These are phyloP conservation scores for Roridomyces roridus DNA, from an alignment of 768 basidiomycete species.

Conservation along the genomic window DNA sequence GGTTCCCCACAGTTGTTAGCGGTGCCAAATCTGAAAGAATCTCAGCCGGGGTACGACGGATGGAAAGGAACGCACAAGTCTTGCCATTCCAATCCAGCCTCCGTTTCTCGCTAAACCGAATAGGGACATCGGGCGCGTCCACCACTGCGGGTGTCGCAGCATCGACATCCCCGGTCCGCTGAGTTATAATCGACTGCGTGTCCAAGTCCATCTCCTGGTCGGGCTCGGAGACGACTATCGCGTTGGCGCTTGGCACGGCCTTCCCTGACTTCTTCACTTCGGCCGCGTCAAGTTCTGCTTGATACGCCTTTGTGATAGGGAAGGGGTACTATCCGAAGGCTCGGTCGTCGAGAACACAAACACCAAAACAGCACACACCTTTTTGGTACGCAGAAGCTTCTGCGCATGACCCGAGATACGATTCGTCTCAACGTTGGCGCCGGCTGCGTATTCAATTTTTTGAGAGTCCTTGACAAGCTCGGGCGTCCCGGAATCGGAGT, in stretches of 20 bases:
- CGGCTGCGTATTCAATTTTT: slow-evolving; percentile 55
- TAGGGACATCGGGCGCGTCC: slow-evolving; percentile 73
- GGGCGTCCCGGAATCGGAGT: slow-evolving; percentile 50
- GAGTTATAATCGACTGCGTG: slow-evolving; percentile 32
- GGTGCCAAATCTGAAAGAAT: slow-evolving; percentile 54
- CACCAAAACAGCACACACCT: slow-evolving; percentile 49
- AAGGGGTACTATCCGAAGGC: slow-evolving; percentile 59
- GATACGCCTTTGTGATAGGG: slow-evolving; percentile 68
- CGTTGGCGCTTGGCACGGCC: slow-evolving; percentile 26
- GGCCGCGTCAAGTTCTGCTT: slow-evolving; percentile 53
- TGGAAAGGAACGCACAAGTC: slow-evolving; percentile 69
- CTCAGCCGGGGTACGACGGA: slow-evolving; percentile 1
- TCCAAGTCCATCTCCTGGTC: slow-evolving; percentile 42
- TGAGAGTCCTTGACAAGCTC: slow-evolving; percentile 61
- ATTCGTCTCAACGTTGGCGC: slow-evolving; percentile 70
- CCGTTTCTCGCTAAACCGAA: slow-evolving; percentile 84
- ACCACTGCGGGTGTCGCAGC: slow-evolving; percentile 35
- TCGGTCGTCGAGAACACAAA: not conserved
- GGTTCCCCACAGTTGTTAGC: slow-evolving; percentile 94
- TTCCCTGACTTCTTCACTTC: slow-evolving; percentile 34
- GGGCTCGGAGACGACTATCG: slow-evolving; percentile 43
- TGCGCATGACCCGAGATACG: slow-evolving; percentile 63
- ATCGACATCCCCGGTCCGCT: slow-evolving; percentile 41
- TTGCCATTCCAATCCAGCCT: slow-evolving; percentile 86
- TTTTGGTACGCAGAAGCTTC: slow-evolving; percentile 68